Evolutionary conservation across 2,329 filamentous ascomycete species (phyloP), one percentile per base, ranked within the genome.

Genomic region (Remersonia thermophila): DNA sequence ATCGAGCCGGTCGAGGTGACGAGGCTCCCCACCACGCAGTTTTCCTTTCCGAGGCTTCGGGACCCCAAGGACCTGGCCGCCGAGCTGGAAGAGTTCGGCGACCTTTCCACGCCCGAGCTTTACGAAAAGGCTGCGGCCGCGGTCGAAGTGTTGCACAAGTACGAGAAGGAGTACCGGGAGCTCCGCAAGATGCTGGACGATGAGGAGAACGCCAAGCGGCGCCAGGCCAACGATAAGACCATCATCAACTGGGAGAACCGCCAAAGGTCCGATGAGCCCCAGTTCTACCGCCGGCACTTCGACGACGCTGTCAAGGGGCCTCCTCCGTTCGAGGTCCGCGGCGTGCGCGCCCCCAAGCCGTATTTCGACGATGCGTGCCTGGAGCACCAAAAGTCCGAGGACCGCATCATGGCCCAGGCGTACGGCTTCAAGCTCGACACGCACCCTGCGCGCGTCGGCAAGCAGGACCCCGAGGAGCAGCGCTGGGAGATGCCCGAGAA

Each of bases 341-440:
- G 71, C 11, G 66, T 68, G 45, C 63, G 64, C 33, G 62, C 68
- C 13, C 60, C 62, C 32, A 58, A 59, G 27, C 53, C 55, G 4
- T 53, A 60, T 30, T 47, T 53, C n/a, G 58, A 54, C 20, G 65
- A 68, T 36, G 62, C 62, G 1, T 56, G 62, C 16, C 62, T 69
- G 30, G 59, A 65, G 4, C 66, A 69, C 41, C 49, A 54, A 29
- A 51, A 53, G 37, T 51, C 62, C 36, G 68, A 79, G 50, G 72
- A 77, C 54, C 62, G 62, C 37, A 60, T 75, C 42, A 70, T 73
- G 64, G 72, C 74, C 7, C 62, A 69, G 41, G 62, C 66, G 2
- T 79, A 77, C 47, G 67, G 69, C 12, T 77, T 77, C 46, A 69
- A 75, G 41, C 73, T 77, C 45, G 73, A 77, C 45, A 62, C 67